Evolutionary conservation across 2,329 filamentous ascomycete species (phyloP), one percentile per base, ranked within the genome.

Genomic region (Hypoxylon sp.): DNA sequence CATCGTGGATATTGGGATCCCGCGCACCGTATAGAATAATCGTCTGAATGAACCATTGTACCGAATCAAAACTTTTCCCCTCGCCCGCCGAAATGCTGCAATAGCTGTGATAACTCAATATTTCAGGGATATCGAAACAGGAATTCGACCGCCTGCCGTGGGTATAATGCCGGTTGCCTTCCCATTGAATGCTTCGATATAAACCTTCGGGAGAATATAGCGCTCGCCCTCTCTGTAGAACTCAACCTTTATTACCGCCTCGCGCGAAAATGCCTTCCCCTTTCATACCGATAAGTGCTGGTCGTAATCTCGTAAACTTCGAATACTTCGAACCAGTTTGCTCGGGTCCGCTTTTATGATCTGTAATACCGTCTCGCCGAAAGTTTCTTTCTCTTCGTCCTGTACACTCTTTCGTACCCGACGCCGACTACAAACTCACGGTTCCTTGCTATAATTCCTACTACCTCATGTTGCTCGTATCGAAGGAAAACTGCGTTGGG

Each of bases 401-500:
- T 23, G 9, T 39, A 7, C 41, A 54, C 29, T 32, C 9, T 37
- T 34, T 55, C 6, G 21, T 25, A 1, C 37, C 32, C 29, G 34
- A 43, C 45, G 12, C 27, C 37, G 27, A 32, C 5, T 51, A 29
- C 21, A 30, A 23, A 48, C 21, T 25, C 32, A 23, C 9, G 23
- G 46, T 19, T 51, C 19, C 14, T 30, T 50, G 11, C n/a, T 37
- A n/a, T 39, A 19, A 19, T 69, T 46, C 14, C 21, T 57, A 39
- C 32, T 68, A 82, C 70, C 81, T 76, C 78, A 82, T 85, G 71
- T 86, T 87, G 76, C 84, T 83, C 52, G 87, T 87, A 67, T 90
- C 88, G 76, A 93, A 93, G 54, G 89, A 88, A 78, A 94, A 96
- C 60, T 92, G 91, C 1, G 91, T 92, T 9, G 94, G 94, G 74